Percentiles rank a stretch among this genome's conserved stretches.
Evolutionary conservation across 2,329 filamentous ascomycete species (phyloP).

Genomic region (Verticillium nonalfalfae): DNA sequence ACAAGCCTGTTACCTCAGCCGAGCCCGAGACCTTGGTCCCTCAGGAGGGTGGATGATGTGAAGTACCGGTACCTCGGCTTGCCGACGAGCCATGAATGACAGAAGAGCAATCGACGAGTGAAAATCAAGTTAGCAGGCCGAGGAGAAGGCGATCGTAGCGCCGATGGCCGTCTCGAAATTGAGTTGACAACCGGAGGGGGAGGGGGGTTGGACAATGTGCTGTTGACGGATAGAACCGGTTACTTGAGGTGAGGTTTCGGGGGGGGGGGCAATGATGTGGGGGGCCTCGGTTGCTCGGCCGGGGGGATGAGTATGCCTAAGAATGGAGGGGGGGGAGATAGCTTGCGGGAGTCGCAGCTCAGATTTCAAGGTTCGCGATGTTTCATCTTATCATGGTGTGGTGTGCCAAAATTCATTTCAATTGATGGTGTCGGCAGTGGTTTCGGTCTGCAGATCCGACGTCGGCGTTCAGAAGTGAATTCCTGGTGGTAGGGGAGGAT

Average conservation of each 20-base stretch:
- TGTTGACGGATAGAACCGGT: not conserved
- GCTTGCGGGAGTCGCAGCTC: not conserved
- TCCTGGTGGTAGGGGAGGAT: not conserved
- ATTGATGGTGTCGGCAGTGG: not conserved
- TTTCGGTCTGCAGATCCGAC: not conserved
- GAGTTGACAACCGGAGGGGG: no score
- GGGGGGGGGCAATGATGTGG: not conserved
- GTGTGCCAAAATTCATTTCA: not conserved
- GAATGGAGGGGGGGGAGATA: not conserved
- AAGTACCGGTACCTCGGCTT: not conserved
- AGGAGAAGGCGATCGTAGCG: not conserved
- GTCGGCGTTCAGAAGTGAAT: not conserved
- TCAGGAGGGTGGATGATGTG: not conserved
- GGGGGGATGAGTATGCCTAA: not conserved
- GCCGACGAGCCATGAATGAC: not conserved
- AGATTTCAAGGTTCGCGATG: not conserved
- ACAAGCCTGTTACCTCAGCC: not conserved
- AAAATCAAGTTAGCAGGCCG: not conserved
- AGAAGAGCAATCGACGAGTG: not conserved
- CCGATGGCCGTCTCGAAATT: not conserved
- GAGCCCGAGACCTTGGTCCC: not conserved
- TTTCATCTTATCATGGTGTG: not conserved
- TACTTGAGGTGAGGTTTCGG: not conserved
- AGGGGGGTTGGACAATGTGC: no score
- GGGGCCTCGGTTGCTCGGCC: slow-evolving; percentile 9